Evolutionary conservation across 768 basidiomycete species (phyloP), one percentile per base, ranked within the genome.

Genomic region (Paxillus rubicundulus): DNA sequence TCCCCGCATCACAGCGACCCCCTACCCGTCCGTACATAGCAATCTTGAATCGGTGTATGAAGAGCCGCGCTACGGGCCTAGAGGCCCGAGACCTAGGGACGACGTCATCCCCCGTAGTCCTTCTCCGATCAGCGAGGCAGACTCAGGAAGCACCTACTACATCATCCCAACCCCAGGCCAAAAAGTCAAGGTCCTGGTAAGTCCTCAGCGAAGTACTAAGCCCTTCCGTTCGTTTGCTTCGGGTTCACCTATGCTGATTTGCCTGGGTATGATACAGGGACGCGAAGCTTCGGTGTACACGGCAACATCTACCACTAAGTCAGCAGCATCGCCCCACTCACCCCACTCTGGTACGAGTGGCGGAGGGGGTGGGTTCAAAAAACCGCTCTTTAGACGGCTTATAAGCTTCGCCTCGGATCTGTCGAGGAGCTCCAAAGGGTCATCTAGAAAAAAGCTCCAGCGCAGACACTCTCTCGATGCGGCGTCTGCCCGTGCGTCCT

Each of bases 81-180:
- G 61, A 50, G 70, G 56, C 36, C 58, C 68, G 28, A 63, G 65
- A 55, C 55, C 62, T 18, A 64, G 64, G 42, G 63, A 58, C 17
- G 48, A 66, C 64, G 45, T 67, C 63, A 28, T 52, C 24, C 21
- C 61, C 13, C 70, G 70, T 17, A 24, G 24, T 24, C 24, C 24
- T 24, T 4, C 24, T 24, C 68, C 66, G 14, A 52, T 66, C 7
- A 72, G 73, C 41, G 74, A 77, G 30, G 62, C 42, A 13, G 78
- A 78, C 34, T 85, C 85, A 5, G 84, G 80, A 18, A 81, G 85
- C 63, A 89, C 87, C 3, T 89, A 88, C 72, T 89, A 87, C 63
- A 80, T 88, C 57, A 76, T 87, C 37, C 86, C 86, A 4, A 75
- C 79, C 10, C 79, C 80, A 10, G 84, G 85, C n/a, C 85, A 87